Percentiles rank a stretch among this genome's conserved stretches.
These are phyloP conservation scores for Scheffersomyces lignicola DNA, from an alignment of 1,139 yeast genomes.

Conservation along the genomic window DNA sequence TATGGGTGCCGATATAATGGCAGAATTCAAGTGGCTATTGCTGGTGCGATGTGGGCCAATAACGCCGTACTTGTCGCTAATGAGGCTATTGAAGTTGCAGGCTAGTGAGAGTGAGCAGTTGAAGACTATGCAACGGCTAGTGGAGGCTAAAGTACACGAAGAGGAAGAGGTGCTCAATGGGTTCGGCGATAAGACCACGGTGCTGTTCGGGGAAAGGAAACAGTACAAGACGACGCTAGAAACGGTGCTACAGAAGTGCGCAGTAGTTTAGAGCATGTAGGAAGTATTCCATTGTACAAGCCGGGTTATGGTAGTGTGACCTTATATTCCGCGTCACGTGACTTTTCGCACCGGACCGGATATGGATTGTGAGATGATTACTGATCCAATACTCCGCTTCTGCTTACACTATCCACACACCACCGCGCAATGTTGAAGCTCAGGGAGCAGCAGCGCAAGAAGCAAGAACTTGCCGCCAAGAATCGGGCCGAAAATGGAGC, in stretches of 20 bases:
- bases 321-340: no score
- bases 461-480: slow-evolving; percentile 36
- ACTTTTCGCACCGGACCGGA: no score
- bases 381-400: no score
- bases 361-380: no score
- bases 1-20: slow-evolving; percentile 6
- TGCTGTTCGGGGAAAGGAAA: background rate
- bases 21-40: slow-evolving; percentile 14
- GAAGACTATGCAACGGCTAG: no score
- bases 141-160: background rate
- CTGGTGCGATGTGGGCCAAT: slow-evolving; percentile 12
- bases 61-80: slow-evolving; percentile 12
- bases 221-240: no score
- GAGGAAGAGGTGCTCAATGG: background rate
- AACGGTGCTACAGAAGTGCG: no score
- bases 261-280: no score
- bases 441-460: slow-evolving; percentile 59
- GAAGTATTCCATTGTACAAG: no score
- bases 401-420: no score
- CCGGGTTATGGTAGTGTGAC: no score
- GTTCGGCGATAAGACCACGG: background rate
- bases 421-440: slow-evolving; percentile 48
- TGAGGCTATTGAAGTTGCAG: background rate
- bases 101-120: no score
- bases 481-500: slow-evolving; percentile 16